phyloP scores from a whole-genome alignment of 345 rosid genomes.

The rapeseed (Brassica napus) region Da-Ae NC_063434.1:147001-147500 shows the following conservation, averaged over 20 bases:
- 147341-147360: background rate
- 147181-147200: constrained; percentile 98
- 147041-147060: constrained; percentile 86
- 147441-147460: constrained; percentile 84
- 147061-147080: constrained; percentile 78
- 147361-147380: constrained; percentile 1
- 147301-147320: background rate
- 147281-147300: background rate
- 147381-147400: background rate
- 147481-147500: constrained; percentile 98
- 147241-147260: background rate
- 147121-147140: constrained; percentile 2
- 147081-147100: constrained; percentile 93
- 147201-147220: constrained; percentile 96
- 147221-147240: constrained; percentile 55
- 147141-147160: background rate
- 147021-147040: constrained; percentile 97
- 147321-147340: background rate
- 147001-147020: constrained; percentile 89
- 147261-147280: background rate
- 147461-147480: constrained; percentile 99
- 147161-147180: constrained; percentile 48
- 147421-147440: background rate
- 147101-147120: constrained; percentile 39
- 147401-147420: background rate